phyloP scores from a whole-genome alignment of 2,329 filamentous ascomycete genomes.

The Pseudogymnoascus sp. region DNA sequence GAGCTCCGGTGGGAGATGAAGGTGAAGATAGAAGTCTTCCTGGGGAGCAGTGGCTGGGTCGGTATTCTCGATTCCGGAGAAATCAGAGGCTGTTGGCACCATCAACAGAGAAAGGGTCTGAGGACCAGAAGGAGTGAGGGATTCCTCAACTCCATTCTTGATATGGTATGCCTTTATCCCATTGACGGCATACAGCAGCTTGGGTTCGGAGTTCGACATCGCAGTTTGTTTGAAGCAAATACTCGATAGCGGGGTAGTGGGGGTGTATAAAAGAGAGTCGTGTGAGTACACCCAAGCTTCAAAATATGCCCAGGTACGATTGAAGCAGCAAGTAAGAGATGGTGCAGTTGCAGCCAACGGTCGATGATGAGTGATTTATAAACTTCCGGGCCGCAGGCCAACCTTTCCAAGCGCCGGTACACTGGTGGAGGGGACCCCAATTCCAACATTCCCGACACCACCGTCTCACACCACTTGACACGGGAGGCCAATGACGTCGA shows the following conservation, averaged over 20 bases:
- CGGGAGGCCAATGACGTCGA: constrained; percentile 4
- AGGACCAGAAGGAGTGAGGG: constrained; percentile 75
- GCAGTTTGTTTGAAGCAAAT: not conserved
- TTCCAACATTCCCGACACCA: constrained; percentile 2
- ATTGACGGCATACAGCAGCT: constrained; percentile 63
- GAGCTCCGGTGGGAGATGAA: constrained; percentile 89
- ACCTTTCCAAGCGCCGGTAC: not conserved
- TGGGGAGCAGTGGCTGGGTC: constrained; percentile 52
- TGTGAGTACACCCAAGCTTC: constrained; percentile 7
- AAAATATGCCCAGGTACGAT: not conserved
- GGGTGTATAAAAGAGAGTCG: not conserved
- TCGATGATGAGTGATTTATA: constrained; percentile 4
- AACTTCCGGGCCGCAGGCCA: not conserved
- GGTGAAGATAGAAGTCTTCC: constrained; percentile 94
- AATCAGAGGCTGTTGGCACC: constrained; percentile 82
- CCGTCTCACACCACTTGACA: constrained; percentile 7
- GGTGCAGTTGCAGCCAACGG: not conserved
- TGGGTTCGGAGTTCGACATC: constrained; percentile 41
- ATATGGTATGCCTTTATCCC: constrained; percentile 90
- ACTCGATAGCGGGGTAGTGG: constrained; percentile 7
- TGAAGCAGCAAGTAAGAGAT: not conserved
- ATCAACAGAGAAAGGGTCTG: constrained; percentile 91
- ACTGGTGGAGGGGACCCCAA: not conserved
- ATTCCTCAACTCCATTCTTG: constrained; percentile 75
- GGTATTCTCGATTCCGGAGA: constrained; percentile 45